These are phyloP conservation scores for Aegilops speltoides DNA, from an alignment of 176 grass and related monocot species.

Conservation along the genomic window DNA sequence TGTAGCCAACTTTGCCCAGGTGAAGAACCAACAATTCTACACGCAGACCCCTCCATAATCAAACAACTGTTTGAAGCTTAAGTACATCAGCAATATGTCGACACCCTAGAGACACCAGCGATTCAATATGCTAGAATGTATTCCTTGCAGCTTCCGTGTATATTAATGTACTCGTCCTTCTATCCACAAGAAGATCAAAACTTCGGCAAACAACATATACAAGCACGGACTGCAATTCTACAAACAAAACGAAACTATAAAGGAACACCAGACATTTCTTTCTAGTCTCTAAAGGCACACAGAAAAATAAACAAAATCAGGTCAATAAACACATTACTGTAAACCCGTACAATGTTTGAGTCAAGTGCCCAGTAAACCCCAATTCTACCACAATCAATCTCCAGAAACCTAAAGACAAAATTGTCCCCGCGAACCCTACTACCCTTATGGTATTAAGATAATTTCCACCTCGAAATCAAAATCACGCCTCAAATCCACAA, in stretches of 20 bases:
- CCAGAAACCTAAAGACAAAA: neutral
- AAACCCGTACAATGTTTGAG: neutral
- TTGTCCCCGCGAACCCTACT: slow-evolving; percentile 4
- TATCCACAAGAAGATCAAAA: neutral
- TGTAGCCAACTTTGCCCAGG: slow-evolving; percentile 1
- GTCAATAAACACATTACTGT: neutral
- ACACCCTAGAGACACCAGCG: neutral
- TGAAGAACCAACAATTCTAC: neutral
- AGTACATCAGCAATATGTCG: neutral
- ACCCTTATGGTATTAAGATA: neutral
- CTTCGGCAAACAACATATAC: neutral
- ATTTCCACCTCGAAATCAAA: neutral
- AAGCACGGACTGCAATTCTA: neutral
- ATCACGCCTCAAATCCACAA: neutral
- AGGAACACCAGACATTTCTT: neutral
- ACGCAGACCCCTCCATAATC: neutral
- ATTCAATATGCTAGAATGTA: neutral
- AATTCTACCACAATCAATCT: neutral
- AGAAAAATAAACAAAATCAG: neutral
- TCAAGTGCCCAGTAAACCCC: neutral
- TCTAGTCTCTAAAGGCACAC: neutral
- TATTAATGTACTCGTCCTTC: neutral
- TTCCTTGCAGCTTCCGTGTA: neutral
- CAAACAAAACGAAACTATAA: neutral
- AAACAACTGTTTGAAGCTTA: neutral